These are phyloP conservation scores for Pseudogymnoascus sp. DNA, from an alignment of 2,329 filamentous ascomycete genomes.

Conservation along the genomic window DNA sequence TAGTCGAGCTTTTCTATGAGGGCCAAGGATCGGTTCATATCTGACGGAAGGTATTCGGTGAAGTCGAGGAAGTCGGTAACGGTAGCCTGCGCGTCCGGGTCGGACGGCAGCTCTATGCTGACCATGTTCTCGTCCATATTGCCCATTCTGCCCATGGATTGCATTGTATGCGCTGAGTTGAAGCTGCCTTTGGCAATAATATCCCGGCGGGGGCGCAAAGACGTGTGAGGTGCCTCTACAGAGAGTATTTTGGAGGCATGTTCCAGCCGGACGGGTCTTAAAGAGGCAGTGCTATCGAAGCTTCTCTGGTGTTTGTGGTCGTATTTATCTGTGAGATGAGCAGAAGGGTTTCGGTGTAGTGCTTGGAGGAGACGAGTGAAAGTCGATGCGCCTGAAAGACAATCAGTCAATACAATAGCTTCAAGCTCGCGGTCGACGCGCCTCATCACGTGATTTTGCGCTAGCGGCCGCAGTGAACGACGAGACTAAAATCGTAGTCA, in stretches of 20 bases:
- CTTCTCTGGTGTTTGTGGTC: neutral
- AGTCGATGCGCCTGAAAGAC: neutral
- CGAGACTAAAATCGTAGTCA: neutral
- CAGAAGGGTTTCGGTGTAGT: neutral
- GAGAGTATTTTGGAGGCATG: neutral
- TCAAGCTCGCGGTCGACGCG: neutral
- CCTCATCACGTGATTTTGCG: neutral
- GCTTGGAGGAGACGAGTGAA: neutral
- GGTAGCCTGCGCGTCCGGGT: constrained; percentile 62
- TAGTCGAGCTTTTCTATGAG: constrained; percentile 58
- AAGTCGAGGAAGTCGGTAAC: constrained; percentile 62
- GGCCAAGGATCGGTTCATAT: constrained; percentile 57
- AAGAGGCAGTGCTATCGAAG: neutral
- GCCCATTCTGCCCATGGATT: constrained; percentile 16
- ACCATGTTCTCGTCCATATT: constrained; percentile 26
- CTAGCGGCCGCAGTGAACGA: neutral
- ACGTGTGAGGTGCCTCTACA: neutral
- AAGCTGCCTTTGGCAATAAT: neutral
- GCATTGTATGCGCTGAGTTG: neutral
- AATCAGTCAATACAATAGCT: neutral
- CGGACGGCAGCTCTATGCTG: constrained; percentile 33
- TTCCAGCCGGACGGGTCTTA: neutral
- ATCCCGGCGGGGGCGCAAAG: neutral
- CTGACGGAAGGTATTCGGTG: constrained; percentile 61
- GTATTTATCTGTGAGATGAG: neutral